These are phyloP conservation scores for Macrotyloma uniflorum DNA, from an alignment of 306 rosid species.

Conservation along the genomic window DNA sequence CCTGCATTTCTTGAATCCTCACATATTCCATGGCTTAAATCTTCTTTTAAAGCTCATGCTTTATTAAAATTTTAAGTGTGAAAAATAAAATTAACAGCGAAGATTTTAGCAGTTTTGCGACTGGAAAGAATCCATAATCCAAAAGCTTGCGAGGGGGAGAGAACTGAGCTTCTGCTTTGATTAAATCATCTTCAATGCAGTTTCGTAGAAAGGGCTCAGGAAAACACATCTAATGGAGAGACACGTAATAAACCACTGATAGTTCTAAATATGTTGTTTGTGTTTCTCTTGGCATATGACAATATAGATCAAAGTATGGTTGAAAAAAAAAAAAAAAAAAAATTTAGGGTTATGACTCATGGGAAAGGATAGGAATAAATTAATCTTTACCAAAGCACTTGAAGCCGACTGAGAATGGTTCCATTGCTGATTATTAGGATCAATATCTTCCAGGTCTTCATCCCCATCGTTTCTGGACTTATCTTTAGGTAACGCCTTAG, in stretches of 20 bases:
- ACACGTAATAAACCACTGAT: not conserved
- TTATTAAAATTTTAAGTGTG: not conserved
- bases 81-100: not conserved
- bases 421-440: slow-evolving; percentile 37
- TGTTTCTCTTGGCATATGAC: not conserved
- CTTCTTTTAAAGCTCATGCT: not conserved
- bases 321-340: too few species aligned
- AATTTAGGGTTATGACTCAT: not conserved
- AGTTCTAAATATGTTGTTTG: not conserved
- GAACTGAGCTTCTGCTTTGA: not conserved
- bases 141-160: not conserved
- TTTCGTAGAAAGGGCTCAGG: not conserved
- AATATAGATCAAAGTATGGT: not conserved
- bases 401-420: slow-evolving; percentile 54
- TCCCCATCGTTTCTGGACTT: slow-evolving; percentile 34
- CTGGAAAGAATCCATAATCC: not conserved
- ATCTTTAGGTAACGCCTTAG: slow-evolving; percentile 53
- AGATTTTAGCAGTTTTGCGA: not conserved
- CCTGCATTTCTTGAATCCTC: not conserved
- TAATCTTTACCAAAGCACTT: slow-evolving; percentile 59
- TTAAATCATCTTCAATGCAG: not conserved
- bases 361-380: not conserved
- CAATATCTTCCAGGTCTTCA: slow-evolving; percentile 43
- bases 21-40: not conserved
- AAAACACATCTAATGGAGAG: slow-evolving; percentile 8